Percentiles rank a stretch among this genome's conserved stretches.
These are phyloP conservation scores for Tricladium varicosporioides DNA, from an alignment of 2,329 filamentous ascomycete genomes.

Conservation along the genomic window DNA sequence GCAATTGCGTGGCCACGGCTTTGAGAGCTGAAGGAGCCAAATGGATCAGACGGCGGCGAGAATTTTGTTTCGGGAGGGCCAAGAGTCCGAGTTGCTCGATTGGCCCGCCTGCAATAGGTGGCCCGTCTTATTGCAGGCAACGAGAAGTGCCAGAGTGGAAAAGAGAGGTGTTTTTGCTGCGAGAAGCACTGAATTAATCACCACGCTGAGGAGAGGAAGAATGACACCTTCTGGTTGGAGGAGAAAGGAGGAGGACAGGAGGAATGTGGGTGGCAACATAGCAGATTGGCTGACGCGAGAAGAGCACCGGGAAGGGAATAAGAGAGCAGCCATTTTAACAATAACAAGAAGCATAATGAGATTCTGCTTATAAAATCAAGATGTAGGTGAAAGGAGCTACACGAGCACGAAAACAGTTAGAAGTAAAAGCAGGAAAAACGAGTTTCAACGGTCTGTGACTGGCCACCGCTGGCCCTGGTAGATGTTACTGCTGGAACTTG, in stretches of 20 bases:
- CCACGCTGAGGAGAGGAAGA: background rate
- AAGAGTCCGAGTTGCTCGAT: conserved; percentile 9
- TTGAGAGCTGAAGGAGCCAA: conserved; percentile 12
- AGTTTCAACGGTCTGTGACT: too few species aligned
- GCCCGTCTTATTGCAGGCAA: conserved; percentile 12
- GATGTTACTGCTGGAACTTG: background rate
- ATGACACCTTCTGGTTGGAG: background rate
- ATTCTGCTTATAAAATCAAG: too few species aligned
- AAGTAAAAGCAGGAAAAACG: too few species aligned
- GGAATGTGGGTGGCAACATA: background rate
- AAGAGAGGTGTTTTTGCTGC: background rate
- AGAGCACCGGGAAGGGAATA: too few species aligned
- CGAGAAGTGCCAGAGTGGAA: background rate
- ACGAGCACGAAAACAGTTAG: too few species aligned
- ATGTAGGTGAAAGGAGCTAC: too few species aligned
- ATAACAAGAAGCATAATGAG: too few species aligned
- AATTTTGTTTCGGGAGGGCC: conserved; percentile 16
- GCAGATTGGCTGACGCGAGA: background rate
- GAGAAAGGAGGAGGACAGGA: background rate
- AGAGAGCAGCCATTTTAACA: too few species aligned
- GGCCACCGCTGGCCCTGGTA: background rate
- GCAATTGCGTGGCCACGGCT: conserved; percentile 20
- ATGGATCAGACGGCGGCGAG: conserved; percentile 7
- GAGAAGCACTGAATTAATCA: too few species aligned
- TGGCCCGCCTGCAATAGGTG: conserved; percentile 16